Evolutionary conservation across 106 monocot genomes (phyloP).

Genomic region (Dioscorea dumetorum): DNA sequence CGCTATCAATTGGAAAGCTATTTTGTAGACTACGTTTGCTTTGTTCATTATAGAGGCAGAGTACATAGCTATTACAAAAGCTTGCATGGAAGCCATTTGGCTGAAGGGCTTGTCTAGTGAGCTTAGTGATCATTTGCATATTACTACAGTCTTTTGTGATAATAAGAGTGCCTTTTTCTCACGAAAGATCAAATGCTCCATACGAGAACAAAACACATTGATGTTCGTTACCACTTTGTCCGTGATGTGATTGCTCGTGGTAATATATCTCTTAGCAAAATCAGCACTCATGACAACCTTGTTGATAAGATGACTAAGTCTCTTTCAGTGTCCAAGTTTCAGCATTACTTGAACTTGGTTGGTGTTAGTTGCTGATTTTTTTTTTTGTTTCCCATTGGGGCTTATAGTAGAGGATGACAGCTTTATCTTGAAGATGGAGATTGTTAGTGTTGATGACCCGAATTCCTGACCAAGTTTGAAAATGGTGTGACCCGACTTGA

Average conservation of each 20-base stretch:
- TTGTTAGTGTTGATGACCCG: not conserved
- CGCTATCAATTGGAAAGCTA: constrained; percentile 14
- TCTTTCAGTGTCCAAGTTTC: not conserved
- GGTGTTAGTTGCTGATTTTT: not conserved
- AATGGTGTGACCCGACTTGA: too few species aligned
- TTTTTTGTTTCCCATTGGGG: too few species aligned
- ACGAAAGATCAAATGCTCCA: constrained; percentile 12
- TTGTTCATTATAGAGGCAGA: constrained; percentile 1
- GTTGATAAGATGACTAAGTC: constrained; percentile 2
- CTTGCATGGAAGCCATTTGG: constrained; percentile 12
- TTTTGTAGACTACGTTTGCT: not conserved
- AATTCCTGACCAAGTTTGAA: not conserved
- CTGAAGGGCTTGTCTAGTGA: constrained; percentile 3
- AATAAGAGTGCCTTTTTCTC: not conserved
- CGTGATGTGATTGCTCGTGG: not conserved
- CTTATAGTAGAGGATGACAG: not conserved
- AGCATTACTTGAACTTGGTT: constrained; percentile 8
- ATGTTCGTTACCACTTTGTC: constrained; percentile 5
- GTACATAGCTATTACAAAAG: constrained; percentile 10
- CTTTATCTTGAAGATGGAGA: not conserved
- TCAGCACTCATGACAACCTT: not conserved
- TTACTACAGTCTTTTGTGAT: constrained; percentile 4
- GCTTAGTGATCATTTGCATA: not conserved
- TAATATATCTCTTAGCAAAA: constrained; percentile 1
- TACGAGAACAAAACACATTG: constrained; percentile 9